These are phyloP conservation scores for Raphanus raphanistrum DNA, from an alignment of 345 rosid species.

Conservation along the genomic window DNA sequence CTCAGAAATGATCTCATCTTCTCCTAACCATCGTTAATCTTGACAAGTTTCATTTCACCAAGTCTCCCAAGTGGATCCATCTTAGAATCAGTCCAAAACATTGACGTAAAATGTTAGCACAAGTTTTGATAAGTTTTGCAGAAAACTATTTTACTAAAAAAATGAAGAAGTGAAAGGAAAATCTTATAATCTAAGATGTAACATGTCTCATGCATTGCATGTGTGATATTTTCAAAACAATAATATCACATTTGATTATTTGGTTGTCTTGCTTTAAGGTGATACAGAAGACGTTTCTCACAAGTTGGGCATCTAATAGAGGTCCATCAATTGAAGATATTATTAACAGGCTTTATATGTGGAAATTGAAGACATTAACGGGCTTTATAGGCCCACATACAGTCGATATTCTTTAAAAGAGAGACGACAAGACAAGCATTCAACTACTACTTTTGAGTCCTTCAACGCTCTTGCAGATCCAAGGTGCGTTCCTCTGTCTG, in stretches of 20 bases:
- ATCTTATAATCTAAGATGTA: neutral
- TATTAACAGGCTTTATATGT: neutral
- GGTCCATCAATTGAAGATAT: neutral
- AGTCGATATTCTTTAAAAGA: neutral
- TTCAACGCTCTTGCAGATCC: neutral
- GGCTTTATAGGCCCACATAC: neutral
- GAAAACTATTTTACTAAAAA: neutral
- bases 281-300: neutral
- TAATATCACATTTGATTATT: neutral
- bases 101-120: neutral
- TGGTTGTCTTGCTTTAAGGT: neutral
- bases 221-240: neutral
- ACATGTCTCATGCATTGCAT: neutral
- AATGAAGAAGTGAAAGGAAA: neutral
- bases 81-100: slow-evolving; percentile 7
- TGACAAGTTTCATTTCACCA: slow-evolving; percentile 2
- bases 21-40: slow-evolving; percentile 10
- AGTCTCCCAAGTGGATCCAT: slow-evolving; percentile 1
- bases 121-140: neutral
- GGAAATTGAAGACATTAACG: neutral
- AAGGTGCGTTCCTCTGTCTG: neutral
- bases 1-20: slow-evolving; percentile 3
- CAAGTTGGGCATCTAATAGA: neutral
- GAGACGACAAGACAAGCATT: neutral
- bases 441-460: neutral